Evolutionary conservation across 2,329 filamentous ascomycete species (phyloP).

Genomic region (Xylaria sp.): DNA sequence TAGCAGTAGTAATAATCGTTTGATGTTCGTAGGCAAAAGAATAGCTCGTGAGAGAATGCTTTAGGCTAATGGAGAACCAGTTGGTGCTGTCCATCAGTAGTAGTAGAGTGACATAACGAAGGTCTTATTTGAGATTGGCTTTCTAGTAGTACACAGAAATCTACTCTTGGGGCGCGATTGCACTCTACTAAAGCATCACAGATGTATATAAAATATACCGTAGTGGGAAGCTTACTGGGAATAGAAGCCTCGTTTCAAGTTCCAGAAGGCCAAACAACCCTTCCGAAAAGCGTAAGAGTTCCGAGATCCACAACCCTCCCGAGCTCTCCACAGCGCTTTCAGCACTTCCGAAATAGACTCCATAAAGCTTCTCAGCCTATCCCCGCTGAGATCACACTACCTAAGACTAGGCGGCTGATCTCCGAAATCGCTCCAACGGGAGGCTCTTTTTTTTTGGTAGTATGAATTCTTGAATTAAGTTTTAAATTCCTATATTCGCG

Average conservation of each 20-base stretch:
- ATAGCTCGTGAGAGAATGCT: conserved; percentile 3
- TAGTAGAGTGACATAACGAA: neutral
- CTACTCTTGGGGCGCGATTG: too few species aligned
- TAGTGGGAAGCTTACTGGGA: too few species aligned
- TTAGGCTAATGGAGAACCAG: conserved; percentile 28
- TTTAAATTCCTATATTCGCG: conserved; percentile 6
- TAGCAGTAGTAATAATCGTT: neutral
- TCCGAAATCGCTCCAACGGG: conserved; percentile 29
- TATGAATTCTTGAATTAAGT: conserved; percentile 8
- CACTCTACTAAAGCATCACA: neutral
- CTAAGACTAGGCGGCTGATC: neutral
- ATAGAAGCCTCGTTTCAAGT: too few species aligned
- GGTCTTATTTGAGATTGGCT: neutral
- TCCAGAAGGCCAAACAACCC: too few species aligned
- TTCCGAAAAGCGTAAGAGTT: too few species aligned
- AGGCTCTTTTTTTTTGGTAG: conserved; percentile 11
- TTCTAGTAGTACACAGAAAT: neutral
- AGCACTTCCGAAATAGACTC: too few species aligned
- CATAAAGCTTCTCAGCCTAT: too few species aligned
- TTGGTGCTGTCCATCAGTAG: conserved; percentile 1
- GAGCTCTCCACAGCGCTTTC: too few species aligned
- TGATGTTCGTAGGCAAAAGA: conserved; percentile 31
- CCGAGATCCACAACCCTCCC: too few species aligned
- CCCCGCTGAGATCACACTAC: too few species aligned
- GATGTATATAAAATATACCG: neutral